phyloP scores from a whole-genome alignment of 257 asterid species.

The Plantago elongata region DNA sequence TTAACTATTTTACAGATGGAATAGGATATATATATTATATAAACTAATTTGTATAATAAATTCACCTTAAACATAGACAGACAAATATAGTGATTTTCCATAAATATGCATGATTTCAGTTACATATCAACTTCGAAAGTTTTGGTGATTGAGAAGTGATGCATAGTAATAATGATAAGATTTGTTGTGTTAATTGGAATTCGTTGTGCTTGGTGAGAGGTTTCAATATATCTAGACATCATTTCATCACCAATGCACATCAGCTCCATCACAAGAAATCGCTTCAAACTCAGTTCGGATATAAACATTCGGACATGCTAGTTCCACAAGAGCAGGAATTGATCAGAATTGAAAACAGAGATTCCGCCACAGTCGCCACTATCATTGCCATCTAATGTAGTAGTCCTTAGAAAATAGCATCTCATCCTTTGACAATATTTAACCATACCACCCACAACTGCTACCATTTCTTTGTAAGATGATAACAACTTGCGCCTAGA shows the following conservation, averaged over 20 bases:
- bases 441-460: conserved; percentile 48
- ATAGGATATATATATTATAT: too few relatives aligned
- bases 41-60: too few relatives aligned
- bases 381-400: conserved; percentile 40
- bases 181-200: too few relatives aligned
- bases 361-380: conserved; percentile 68
- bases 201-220: too few relatives aligned
- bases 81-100: too few relatives aligned
- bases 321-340: conserved; percentile 52
- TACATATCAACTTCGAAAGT: too few relatives aligned
- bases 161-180: too few relatives aligned
- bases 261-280: conserved; percentile 72
- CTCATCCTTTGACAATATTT: conserved; percentile 58
- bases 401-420: conserved; percentile 46
- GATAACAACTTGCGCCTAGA: conserved; percentile 44
- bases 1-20: too few relatives aligned
- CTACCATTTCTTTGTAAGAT: conserved; percentile 66
- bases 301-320: conserved; percentile 63
- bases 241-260: conserved; percentile 42
- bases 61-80: too few relatives aligned
- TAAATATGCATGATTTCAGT: too few relatives aligned
- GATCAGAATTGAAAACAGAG: conserved; percentile 66
- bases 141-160: too few relatives aligned
- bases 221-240: conserved; percentile 23
- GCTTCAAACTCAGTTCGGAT: conserved; percentile 63